Evolutionary conservation across 1,284 basidiomycete species (phyloP).

Genomic region (Trametes hirsuta): DNA sequence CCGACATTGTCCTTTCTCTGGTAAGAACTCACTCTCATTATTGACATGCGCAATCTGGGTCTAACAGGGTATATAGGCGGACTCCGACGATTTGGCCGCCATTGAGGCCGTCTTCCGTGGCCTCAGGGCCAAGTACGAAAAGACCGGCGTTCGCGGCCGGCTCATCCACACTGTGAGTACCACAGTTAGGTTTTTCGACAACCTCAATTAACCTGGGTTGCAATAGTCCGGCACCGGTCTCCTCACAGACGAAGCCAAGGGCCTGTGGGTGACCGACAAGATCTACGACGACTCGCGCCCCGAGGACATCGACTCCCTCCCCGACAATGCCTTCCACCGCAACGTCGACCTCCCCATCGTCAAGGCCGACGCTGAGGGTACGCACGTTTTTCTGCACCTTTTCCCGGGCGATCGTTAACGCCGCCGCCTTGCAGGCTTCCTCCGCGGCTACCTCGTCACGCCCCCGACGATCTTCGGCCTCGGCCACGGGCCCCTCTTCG

Average conservation of each 20-base stretch:
- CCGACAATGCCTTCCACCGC: slow-evolving; percentile 35
- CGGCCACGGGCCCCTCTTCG: slow-evolving; percentile 37
- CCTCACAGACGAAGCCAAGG: slow-evolving; percentile 15
- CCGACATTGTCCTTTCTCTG: slow-evolving; percentile 27
- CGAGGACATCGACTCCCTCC: slow-evolving; percentile 35
- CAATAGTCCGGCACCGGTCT: slow-evolving; percentile 4
- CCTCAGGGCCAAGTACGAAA: slow-evolving; percentile 3
- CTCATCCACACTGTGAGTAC: slow-evolving; percentile 15
- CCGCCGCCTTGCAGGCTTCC: slow-evolving; percentile 32
- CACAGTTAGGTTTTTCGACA: not conserved
- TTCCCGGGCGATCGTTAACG: not conserved
- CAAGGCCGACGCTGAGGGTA: slow-evolving; percentile 35
- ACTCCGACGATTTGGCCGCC: slow-evolving; percentile 35
- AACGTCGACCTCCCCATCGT: slow-evolving; percentile 34
- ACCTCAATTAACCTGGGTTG: not conserved
- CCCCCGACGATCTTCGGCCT: slow-evolving; percentile 45
- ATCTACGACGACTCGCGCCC: slow-evolving; percentile 41
- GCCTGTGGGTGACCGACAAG: slow-evolving; percentile 17
- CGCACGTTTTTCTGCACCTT: not conserved
- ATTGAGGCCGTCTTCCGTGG: slow-evolving; percentile 6
- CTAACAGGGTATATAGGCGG: slow-evolving; percentile 34
- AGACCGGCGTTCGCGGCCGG: slow-evolving; percentile 6
- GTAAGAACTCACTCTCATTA: slow-evolving; percentile 7
- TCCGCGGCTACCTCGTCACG: slow-evolving; percentile 39
- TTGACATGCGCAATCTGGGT: slow-evolving; percentile 6